Percentiles rank a stretch among this genome's conserved stretches.
Evolutionary conservation across 2,329 filamentous ascomycete genomes (phyloP).

Genomic region (Alternaria brassicae): DNA sequence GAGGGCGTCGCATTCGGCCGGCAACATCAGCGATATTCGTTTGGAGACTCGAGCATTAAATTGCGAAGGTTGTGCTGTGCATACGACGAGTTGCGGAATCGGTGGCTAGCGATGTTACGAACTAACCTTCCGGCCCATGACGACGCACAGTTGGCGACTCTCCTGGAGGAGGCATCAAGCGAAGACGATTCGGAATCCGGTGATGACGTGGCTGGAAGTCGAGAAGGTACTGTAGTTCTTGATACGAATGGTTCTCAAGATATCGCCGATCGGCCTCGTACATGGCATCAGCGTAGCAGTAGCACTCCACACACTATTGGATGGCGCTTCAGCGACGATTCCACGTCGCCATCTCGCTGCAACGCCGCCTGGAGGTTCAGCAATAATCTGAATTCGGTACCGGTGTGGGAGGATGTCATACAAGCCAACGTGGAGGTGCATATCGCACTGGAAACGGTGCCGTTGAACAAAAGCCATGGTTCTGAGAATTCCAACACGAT

Average conservation of each 20-base stretch:
- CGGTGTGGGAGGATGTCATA: not conserved
- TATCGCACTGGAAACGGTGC: not conserved
- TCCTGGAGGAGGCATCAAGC: not conserved
- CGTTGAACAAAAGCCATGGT: not conserved
- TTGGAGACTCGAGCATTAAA: slow-evolving; percentile 1
- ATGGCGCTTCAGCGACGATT: slow-evolving; percentile 2
- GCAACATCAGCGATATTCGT: slow-evolving; percentile 5
- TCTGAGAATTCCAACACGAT: not conserved
- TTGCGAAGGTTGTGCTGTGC: slow-evolving; percentile 7
- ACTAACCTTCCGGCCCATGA: not conserved
- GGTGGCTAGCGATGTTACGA: slow-evolving; percentile 3
- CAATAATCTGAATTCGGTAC: not conserved
- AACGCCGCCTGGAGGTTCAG: not conserved
- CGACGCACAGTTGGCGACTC: not conserved
- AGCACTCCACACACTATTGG: not conserved
- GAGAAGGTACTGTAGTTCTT: not conserved
- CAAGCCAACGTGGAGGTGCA: not conserved
- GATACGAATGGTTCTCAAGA: not conserved
- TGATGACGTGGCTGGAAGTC: fast-evolving
- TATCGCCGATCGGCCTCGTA: not conserved
- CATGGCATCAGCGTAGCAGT: not conserved
- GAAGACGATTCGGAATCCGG: not conserved
- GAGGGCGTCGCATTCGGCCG: slow-evolving; percentile 14
- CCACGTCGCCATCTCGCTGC: fast-evolving
- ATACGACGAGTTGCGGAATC: slow-evolving; percentile 7